Base-by-base conservation (phyloP, 371 early-diverging fungal species). In the Mucor indicus region DNA sequence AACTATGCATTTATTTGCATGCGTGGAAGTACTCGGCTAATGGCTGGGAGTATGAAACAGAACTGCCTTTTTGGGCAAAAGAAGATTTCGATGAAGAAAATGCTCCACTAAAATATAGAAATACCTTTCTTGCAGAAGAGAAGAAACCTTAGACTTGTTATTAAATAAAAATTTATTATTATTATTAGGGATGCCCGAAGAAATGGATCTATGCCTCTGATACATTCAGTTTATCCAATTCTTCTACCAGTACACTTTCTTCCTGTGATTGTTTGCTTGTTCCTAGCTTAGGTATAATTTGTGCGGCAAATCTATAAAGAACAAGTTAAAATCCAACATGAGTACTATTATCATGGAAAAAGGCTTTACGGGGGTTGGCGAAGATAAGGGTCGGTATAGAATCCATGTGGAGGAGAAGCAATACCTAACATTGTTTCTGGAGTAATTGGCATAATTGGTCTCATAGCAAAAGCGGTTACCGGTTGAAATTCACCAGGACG, bases 1-100 rank as follows among this genome's bases (percentile, higher is more conserved):
- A 91, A 53, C 67, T 93, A 24, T 64, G 67, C 22, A 92, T 96
- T 51, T 95, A 84, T 81, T 77, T 95, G 36, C 94, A 95, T 62
- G 89, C 91, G 7, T 87, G 81, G 79, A 72, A 75, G 48, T 93
- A 93, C 61, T 59, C 75, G 19, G 81, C 83, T 1, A 58, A 75
- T 10, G 80, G 71, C 0, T 87, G 89, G 87, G 48, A 75, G 1
- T 91, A 81, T 62, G 87, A 92, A 60, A 91, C 95, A 0, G 67
- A 72, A 29, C 46, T 86, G 19, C 96, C 96, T 6, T 80, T 64
- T 9, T 96, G 94, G 94, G 92, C 92, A 1, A 53, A 64, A 12
- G 79, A 69, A 35, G 53, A 54, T 12, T 56, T 53, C 30, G 60
- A 59, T 20, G 46, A 49, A 2, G 7, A 45, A 12, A n/a, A 33